Conservation (phyloP, 192 early-diverging fungal genomes). For the Coemansia sp. region DNA sequence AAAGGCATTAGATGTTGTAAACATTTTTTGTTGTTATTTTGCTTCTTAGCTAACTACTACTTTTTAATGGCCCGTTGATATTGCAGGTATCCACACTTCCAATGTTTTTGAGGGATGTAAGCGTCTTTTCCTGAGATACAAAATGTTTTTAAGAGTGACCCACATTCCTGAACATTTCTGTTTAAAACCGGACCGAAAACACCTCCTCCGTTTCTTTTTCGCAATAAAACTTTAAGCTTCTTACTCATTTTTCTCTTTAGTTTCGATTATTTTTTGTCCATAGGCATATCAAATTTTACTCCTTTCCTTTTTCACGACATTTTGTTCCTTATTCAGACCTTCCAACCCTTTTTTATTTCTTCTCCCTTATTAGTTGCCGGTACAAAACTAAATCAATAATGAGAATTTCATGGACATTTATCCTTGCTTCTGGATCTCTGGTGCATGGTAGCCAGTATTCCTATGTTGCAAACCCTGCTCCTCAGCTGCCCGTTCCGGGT, state of each 20-base stretch:
- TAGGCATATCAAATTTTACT: too few relatives aligned
- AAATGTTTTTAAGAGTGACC: background rate
- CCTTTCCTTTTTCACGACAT: background rate
- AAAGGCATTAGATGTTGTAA: background rate
- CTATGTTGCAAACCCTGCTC: conserved; percentile 24
- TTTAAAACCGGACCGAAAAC: background rate
- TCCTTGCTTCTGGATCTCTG: conserved; percentile 23
- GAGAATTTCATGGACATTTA: conserved; percentile 47
- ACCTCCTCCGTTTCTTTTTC: background rate
- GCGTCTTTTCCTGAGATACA: background rate
- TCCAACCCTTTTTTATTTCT: background rate
- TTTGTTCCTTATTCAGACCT: background rate
- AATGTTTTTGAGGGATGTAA: too few relatives aligned
- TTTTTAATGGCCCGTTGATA: too few relatives aligned
- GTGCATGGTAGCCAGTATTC: conserved; percentile 27
- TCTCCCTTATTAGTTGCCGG: background rate
- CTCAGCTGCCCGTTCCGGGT: conserved; percentile 7
- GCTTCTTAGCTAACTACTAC: too few relatives aligned
- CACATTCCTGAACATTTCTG: background rate
- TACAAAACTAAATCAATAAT: conserved; percentile 16
- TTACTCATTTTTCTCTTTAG: background rate
- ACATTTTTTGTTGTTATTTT: background rate
- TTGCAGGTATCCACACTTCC: too few relatives aligned
- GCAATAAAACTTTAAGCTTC: background rate
- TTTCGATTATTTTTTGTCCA: background rate